Conservation (phyloP, 805 yeast species). For the Lipomyces japonicus region DNA sequence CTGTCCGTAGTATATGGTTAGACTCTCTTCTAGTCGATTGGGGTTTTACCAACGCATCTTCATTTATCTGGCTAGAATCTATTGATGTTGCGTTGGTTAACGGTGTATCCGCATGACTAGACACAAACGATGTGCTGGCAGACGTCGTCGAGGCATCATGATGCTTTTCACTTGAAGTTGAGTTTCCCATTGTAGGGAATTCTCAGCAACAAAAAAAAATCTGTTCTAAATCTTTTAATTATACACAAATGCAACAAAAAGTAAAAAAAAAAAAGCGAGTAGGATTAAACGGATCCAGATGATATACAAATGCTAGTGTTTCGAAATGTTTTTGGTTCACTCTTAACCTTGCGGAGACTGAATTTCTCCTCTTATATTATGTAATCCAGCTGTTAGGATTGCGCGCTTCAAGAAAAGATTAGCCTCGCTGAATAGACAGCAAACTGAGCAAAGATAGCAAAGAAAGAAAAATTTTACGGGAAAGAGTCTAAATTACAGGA, state of each 20-base stretch:
- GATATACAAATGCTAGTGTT: no score
- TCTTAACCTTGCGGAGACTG: no score
- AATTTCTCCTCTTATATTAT: no score
- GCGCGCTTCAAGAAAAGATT: no score
- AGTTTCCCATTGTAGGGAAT: constrained; percentile 21
- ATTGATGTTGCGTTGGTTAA: not conserved
- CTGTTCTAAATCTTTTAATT: not conserved
- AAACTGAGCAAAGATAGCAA: no score
- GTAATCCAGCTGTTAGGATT: no score
- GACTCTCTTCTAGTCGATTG: not conserved
- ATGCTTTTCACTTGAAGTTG: constrained; percentile 21
- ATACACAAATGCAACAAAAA: not conserved
- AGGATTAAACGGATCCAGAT: no score
- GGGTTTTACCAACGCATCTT: not conserved
- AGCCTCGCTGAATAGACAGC: no score
- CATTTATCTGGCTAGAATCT: not conserved
- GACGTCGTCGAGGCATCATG: constrained; percentile 12
- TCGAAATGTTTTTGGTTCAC: no score
- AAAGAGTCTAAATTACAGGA: no score
- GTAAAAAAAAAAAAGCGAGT: not conserved
- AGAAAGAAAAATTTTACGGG: no score
- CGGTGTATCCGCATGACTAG: constrained; percentile 4
- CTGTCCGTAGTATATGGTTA: constrained; percentile 1
- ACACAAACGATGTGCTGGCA: constrained; percentile 4
- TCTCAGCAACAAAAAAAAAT: not conserved